These are phyloP conservation scores for Cucurbita argyrosperma DNA, from an alignment of 306 rosid genomes.

Conservation along the genomic window DNA sequence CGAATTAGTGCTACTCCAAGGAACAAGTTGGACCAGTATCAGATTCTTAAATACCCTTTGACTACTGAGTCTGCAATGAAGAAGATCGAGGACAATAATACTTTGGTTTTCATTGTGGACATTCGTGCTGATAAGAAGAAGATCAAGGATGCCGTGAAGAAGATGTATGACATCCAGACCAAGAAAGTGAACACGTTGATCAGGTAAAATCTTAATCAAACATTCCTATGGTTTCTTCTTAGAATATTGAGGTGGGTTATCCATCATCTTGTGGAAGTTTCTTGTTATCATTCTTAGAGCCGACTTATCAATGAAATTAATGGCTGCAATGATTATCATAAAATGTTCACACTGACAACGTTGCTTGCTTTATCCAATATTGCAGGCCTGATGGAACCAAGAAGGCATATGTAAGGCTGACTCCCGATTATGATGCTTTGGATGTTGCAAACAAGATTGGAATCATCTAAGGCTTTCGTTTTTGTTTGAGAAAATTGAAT, in stretches of 20 bases:
- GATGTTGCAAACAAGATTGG: conserved; percentile 95
- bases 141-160: conserved; percentile 76
- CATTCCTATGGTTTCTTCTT: background rate
- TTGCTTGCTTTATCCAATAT: background rate
- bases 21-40: conserved; percentile 57
- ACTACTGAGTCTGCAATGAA: conserved; percentile 61
- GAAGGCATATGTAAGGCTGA: conserved; percentile 86
- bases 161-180: conserved; percentile 86
- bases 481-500: conserved; percentile 5
- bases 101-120: conserved; percentile 23
- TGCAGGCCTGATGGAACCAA: conserved; percentile 90
- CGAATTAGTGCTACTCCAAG: conserved; percentile 53
- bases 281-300: no score
- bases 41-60: conserved; percentile 43
- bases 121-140: conserved; percentile 18
- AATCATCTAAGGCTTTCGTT: conserved; percentile 38
- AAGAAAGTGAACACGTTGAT: conserved; percentile 87
- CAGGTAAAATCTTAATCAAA: conserved; percentile 30
- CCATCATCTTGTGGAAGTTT: background rate
- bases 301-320: background rate
- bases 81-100: conserved; percentile 87
- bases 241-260: background rate
- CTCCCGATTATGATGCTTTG: conserved; percentile 75
- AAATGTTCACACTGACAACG: background rate
- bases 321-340: background rate